Conservation (phyloP, 2,329 filamentous ascomycete genomes). For the Fusarium nematophilum region DNA sequence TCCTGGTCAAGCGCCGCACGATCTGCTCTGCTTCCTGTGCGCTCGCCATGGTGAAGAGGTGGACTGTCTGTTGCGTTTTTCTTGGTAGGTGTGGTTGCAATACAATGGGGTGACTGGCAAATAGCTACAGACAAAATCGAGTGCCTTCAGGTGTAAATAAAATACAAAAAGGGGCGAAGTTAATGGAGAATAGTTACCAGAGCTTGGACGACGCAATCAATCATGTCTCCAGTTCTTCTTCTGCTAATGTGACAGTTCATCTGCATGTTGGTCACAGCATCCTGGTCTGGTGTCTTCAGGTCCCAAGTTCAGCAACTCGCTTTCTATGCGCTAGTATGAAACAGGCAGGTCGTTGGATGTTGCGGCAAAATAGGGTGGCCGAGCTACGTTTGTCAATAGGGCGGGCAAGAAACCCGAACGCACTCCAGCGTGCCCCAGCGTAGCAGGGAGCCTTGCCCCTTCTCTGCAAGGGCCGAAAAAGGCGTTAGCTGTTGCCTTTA, state of each 20-base stretch:
- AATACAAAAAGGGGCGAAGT: background rate
- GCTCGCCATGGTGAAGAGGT: constrained; percentile 23
- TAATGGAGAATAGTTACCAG: background rate
- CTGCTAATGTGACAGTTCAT: constrained; percentile 1
- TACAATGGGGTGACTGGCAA: background rate
- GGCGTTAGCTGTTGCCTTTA: too few species aligned
- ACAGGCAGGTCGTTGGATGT: too few species aligned
- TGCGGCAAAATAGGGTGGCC: too few species aligned
- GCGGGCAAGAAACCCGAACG: too few species aligned
- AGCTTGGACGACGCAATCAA: background rate
- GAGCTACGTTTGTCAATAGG: too few species aligned
- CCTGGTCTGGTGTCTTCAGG: background rate
- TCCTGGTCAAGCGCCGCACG: constrained; percentile 15
- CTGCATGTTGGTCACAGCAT: constrained; percentile 28
- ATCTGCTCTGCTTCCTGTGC: constrained; percentile 22
- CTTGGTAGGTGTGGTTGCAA: background rate
- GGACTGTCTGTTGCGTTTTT: background rate
- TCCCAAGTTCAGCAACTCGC: background rate
- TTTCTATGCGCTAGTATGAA: background rate
- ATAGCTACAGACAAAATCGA: background rate
- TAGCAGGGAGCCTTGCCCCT: too few species aligned
- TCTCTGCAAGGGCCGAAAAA: too few species aligned
- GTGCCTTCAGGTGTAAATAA: background rate
- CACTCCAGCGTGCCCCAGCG: too few species aligned
- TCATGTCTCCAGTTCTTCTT: background rate